phyloP scores from a whole-genome alignment of 1,139 yeast species.

The Hanseniaspora gamundiae region DNA sequence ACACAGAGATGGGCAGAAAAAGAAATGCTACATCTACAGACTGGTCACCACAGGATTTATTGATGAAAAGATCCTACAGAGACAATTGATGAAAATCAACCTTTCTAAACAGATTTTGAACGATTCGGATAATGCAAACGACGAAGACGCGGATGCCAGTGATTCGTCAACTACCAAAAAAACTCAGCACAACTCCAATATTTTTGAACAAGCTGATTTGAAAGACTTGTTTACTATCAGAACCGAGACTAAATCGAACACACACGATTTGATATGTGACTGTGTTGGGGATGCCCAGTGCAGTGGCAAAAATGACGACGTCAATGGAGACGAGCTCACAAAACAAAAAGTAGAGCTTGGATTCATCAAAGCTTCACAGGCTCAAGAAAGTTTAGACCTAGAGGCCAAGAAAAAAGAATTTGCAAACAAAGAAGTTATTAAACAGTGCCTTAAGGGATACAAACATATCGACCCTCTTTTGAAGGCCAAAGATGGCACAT shows the following conservation, averaged over 20 bases:
- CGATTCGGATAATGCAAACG: conserved; percentile 20
- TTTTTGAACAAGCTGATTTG: conserved; percentile 53
- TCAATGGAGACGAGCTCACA: conserved; percentile 12
- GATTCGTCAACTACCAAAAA: neutral
- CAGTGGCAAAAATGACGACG: conserved; percentile 14
- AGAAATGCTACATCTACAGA: conserved; percentile 72
- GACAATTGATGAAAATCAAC: conserved; percentile 81
- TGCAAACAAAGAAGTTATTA: conserved; percentile 32
- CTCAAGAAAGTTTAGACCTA: conserved; percentile 28
- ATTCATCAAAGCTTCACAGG: conserved; percentile 45
- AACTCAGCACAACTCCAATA: conserved; percentile 11
- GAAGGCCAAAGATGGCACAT: neutral
- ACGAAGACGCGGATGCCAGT: conserved; percentile 32
- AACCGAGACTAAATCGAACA: conserved; percentile 45
- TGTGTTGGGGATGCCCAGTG: conserved; percentile 45
- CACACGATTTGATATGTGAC: conserved; percentile 71
- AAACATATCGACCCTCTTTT: conserved; percentile 45
- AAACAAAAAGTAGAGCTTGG: conserved; percentile 12
- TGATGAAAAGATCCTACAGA: conserved; percentile 87
- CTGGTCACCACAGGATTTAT: conserved; percentile 79
- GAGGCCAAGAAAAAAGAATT: conserved; percentile 16
- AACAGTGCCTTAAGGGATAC: conserved; percentile 48
- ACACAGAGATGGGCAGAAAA: conserved; percentile 83
- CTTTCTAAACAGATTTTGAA: conserved; percentile 72
- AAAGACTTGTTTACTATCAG: conserved; percentile 61